Conservation (phyloP, 768 basidiomycete species). For the Sistotremastrum suecicum region DNA sequence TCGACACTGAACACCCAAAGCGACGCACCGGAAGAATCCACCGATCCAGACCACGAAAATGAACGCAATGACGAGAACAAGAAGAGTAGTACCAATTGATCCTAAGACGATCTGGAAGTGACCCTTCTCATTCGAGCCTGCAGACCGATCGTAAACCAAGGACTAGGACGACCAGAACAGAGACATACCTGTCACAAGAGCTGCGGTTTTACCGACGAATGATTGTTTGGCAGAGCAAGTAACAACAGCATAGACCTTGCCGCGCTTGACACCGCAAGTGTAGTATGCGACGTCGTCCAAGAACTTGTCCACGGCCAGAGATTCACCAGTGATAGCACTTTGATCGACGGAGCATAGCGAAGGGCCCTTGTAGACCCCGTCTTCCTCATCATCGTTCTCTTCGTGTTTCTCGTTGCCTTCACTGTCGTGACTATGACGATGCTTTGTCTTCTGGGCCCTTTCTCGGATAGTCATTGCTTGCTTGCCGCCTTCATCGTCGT, state of each 20-base stretch:
- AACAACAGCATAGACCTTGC: constrained; percentile 23
- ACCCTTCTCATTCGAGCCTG: constrained; percentile 22
- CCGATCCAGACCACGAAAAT: constrained; percentile 32
- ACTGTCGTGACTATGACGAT: constrained; percentile 2
- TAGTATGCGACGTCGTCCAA: constrained; percentile 29
- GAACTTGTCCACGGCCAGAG: constrained; percentile 31
- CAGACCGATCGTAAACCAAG: not conserved
- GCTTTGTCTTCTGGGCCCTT: constrained; percentile 4
- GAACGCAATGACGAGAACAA: constrained; percentile 28
- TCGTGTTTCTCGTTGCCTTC: constrained; percentile 6
- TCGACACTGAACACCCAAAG: not conserved
- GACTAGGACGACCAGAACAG: not conserved
- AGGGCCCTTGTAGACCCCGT: constrained; percentile 25
- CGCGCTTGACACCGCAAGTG: constrained; percentile 23
- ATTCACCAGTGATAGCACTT: constrained; percentile 32
- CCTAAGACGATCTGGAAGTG: constrained; percentile 33
- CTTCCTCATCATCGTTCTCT: constrained; percentile 14
- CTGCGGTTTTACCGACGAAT: constrained; percentile 33
- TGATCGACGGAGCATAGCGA: constrained; percentile 29
- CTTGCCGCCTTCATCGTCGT: constrained; percentile 22
- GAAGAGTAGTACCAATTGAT: constrained; percentile 27
- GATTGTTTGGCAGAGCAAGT: constrained; percentile 22
- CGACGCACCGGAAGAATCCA: constrained; percentile 21
- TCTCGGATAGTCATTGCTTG: constrained; percentile 19
- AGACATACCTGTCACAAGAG: constrained; percentile 21